Evolutionary conservation across 1,139 yeast species (phyloP), one percentile per base, ranked within the genome.

Genomic region (Suhomyces terraborum): DNA sequence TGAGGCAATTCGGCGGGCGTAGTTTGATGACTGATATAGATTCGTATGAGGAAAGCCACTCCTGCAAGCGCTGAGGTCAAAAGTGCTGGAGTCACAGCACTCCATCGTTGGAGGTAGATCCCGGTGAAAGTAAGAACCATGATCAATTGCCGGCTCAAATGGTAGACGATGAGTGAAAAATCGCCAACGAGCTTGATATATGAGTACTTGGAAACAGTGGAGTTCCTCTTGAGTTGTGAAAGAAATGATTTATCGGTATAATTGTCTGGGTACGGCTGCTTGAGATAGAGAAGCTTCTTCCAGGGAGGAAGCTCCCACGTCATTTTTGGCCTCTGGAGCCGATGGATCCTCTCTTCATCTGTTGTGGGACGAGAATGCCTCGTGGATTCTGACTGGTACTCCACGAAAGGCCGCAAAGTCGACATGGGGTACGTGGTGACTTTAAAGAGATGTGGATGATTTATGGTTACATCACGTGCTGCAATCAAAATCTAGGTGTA

Each of bases 251-350:
- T 64, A 56, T 89, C 95, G 2, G 95, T 93, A 64, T 88, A 88
- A 61, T 89, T 93, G 60, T 93, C 98, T 0, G 96, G 95, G 56
- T 82, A 91, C 10, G 87, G 87, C 57, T 91, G 97, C 46, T 77
- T 76, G 32, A 86, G 76, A 83, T 96, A 93, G n/a, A 93, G 73
- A 33, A 89, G 76, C 56, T 94, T 87, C 53, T 84, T 76, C 98
- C 98, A 91, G 12, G 73, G 67, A 1, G 53, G 50, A 17, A 47
- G 46, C 23, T 26, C 36, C 6, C 17, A n/a, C 8, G 18, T 13
- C 8, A 8, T 18, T 21, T 31, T 25, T 9, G 22, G 27, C 25
- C 31, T 22, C 20, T 30, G 32, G 20, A 30, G 32, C n/a, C 13
- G n/a, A 14, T 13, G 12, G 12, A 30, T 30, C 12, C 32, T 12